phyloP scores from a whole-genome alignment of 2,329 filamentous ascomycete species.

The Cytospora paraplurivora region DNA sequence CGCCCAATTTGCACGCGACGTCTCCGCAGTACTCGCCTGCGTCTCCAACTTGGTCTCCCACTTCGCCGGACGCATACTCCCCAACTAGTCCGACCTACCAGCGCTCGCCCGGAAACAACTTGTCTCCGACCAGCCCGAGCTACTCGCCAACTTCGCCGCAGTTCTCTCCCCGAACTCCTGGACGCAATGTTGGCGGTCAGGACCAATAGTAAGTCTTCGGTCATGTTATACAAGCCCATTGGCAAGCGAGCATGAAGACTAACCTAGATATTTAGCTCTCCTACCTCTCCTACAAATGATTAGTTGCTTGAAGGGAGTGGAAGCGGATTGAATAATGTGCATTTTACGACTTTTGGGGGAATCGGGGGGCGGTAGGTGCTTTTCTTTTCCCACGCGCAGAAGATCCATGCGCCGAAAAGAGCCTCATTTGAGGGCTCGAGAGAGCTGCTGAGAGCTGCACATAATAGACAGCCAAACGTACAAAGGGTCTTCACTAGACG shows the following conservation, averaged over 20 bases:
- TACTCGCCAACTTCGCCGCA: constrained; percentile 67
- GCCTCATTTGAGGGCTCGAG: background rate
- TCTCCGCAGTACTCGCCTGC: constrained; percentile 68
- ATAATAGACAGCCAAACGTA: constrained; percentile 11
- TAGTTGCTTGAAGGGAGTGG: constrained; percentile 29
- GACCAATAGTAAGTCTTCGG: constrained; percentile 44
- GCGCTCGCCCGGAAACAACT: constrained; percentile 54
- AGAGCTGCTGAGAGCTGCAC: constrained; percentile 4
- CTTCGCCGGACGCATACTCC: constrained; percentile 66
- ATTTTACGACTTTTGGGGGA: constrained; percentile 18
- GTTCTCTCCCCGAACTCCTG: constrained; percentile 49
- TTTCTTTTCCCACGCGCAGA: constrained; percentile 30
- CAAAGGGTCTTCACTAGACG: constrained; percentile 3
- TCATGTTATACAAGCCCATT: background rate
- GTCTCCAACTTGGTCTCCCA: constrained; percentile 78
- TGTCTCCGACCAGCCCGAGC: constrained; percentile 68
- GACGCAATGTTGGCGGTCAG: constrained; percentile 43
- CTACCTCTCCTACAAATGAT: constrained; percentile 44
- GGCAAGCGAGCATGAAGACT: background rate
- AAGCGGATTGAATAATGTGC: constrained; percentile 27
- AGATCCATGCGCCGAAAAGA: constrained; percentile 1
- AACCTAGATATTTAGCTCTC: constrained; percentile 36
- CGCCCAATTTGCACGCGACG: constrained; percentile 56
- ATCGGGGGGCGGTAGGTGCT: constrained; percentile 36
- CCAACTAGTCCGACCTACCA: constrained; percentile 65